Evolutionary conservation across 495 filamentous ascomycete species (phyloP).

Genomic region (Hamigera avellanea): DNA sequence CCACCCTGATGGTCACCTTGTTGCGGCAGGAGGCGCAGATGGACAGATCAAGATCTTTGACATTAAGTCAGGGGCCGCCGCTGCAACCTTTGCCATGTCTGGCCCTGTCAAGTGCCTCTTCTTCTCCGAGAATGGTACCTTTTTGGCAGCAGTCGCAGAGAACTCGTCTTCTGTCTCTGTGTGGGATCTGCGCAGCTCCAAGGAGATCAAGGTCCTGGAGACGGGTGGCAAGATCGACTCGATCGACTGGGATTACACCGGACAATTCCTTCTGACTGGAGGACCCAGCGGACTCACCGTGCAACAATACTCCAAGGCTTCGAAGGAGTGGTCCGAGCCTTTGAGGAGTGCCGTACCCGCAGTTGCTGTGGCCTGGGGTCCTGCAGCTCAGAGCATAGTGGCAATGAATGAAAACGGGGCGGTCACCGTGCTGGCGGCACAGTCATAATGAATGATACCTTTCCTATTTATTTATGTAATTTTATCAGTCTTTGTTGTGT

Average conservation of each 20-base stretch:
- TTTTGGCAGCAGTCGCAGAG: conserved; percentile 69
- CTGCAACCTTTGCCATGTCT: conserved; percentile 56
- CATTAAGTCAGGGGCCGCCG: conserved; percentile 57
- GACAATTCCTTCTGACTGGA: conserved; percentile 77
- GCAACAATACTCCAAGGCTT: conserved; percentile 71
- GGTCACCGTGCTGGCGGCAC: conserved; percentile 47
- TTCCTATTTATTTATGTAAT: conserved; percentile 15
- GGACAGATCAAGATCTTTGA: conserved; percentile 81
- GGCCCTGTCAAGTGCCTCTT: conserved; percentile 59
- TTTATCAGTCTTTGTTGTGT: conserved; percentile 17
- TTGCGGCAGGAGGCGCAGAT: conserved; percentile 65
- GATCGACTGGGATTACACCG: conserved; percentile 86
- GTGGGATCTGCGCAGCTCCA: conserved; percentile 82
- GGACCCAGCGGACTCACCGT: conserved; percentile 76
- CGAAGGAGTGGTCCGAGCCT: conserved; percentile 83
- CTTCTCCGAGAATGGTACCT: conserved; percentile 97
- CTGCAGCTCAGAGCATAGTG: conserved; percentile 60
- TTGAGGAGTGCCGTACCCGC: conserved; percentile 63
- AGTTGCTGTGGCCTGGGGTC: conserved; percentile 65
- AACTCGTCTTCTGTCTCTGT: conserved; percentile 66
- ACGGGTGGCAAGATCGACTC: conserved; percentile 61
- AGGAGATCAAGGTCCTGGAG: conserved; percentile 67
- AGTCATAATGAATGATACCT: conserved; percentile 36
- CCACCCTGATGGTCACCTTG: conserved; percentile 92
- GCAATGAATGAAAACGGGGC: conserved; percentile 62